These are phyloP conservation scores for Russula vinacea DNA, from an alignment of 768 basidiomycete genomes.

Conservation along the genomic window DNA sequence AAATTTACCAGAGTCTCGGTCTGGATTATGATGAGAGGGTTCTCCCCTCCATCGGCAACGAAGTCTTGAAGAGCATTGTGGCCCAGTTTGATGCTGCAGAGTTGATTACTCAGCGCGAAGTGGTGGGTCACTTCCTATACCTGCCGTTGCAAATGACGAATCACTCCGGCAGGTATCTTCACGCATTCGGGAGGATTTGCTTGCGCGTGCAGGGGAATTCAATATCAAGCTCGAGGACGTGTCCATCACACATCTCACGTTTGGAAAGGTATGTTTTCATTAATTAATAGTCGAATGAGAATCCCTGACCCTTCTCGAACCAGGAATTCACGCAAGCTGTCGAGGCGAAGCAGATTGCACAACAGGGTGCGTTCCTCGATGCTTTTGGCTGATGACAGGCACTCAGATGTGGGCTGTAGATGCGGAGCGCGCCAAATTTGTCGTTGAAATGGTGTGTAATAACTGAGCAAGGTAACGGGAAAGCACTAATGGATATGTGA, in stretches of 20 bases:
- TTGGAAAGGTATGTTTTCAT: slow-evolving; percentile 62
- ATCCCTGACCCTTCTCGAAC: slow-evolving; percentile 16
- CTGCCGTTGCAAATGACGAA: neutral
- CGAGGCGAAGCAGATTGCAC: slow-evolving; percentile 99
- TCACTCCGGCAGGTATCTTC: slow-evolving; percentile 67
- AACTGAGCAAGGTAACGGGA: neutral
- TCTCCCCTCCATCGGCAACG: slow-evolving; percentile 94
- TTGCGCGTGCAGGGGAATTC: slow-evolving; percentile 94
- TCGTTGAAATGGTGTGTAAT: slow-evolving; percentile 86
- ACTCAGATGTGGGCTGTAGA: slow-evolving; percentile 46
- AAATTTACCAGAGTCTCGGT: slow-evolving; percentile 93
- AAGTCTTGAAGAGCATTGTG: slow-evolving; percentile 96
- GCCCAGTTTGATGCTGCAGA: slow-evolving; percentile 98
- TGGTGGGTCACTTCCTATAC: slow-evolving; percentile 52
- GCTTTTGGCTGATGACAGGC: neutral
- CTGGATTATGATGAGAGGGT: slow-evolving; percentile 98
- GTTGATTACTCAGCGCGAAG: slow-evolving; percentile 95
- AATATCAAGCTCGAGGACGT: slow-evolving; percentile 95
- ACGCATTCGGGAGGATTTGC: slow-evolving; percentile 85
- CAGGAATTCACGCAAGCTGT: slow-evolving; percentile 98
- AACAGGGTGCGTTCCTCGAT: slow-evolving; percentile 65
- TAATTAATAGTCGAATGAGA: neutral
- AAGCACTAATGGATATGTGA: slow-evolving; percentile 22
- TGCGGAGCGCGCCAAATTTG: slow-evolving; percentile 98
- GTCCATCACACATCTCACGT: slow-evolving; percentile 88